A percentile compares a stretch with the other conserved stretches of the same genome.
These are phyloP conservation scores for Ustilago sp. DNA, from an alignment of 1,284 basidiomycete species.

Conservation along the genomic window DNA sequence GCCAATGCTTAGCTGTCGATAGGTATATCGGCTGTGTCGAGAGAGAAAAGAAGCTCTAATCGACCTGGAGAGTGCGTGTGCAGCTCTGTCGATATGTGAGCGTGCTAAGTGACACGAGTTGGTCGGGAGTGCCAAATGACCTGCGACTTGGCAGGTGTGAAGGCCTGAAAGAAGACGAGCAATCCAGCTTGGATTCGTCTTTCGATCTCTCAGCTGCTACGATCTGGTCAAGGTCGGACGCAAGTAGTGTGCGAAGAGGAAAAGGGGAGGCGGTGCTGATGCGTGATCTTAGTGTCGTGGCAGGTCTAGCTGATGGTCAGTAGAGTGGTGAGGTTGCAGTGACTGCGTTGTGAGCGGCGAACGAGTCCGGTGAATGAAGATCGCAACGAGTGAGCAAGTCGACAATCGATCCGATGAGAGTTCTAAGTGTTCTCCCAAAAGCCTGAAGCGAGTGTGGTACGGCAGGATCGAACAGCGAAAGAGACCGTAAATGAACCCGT, in stretches of 20 bases:
- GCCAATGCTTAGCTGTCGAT: slow-evolving; percentile 1
- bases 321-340: neutral
- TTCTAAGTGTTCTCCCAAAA: neutral
- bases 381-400: neutral
- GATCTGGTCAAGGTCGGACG: neutral
- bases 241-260: neutral
- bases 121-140: neutral
- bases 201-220: neutral
- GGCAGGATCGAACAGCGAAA: neutral
- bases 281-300: neutral
- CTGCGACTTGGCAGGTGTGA: neutral
- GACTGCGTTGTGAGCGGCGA: neutral
- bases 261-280: neutral
- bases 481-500: neutral
- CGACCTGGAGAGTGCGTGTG: neutral
- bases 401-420: neutral
- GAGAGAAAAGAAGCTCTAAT: neutral
- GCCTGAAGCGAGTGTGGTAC: neutral
- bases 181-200: neutral
- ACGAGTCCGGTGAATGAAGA: neutral
- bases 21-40: neutral
- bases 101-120: neutral
- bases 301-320: neutral
- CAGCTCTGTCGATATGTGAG: neutral
- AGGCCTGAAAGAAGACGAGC: neutral